Conservation (phyloP, 1,284 basidiomycete species). For the Naganishia cerealis region DNA sequence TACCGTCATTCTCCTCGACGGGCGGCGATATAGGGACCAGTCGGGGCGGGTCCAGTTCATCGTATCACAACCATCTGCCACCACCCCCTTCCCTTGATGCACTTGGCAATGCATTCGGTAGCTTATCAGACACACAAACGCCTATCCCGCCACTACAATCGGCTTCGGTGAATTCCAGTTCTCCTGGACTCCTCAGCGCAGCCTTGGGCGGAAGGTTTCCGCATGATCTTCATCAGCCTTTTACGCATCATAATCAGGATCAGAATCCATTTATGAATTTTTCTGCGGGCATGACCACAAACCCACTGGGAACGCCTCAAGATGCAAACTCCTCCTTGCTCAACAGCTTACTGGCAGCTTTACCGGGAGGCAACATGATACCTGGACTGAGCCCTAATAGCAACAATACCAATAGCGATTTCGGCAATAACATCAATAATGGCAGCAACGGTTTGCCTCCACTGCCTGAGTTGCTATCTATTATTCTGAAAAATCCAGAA, state of each 20-base stretch:
- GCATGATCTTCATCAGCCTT: conserved; percentile 22
- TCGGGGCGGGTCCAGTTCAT: neutral
- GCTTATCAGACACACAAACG: conserved; percentile 8
- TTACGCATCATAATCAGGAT: conserved; percentile 1
- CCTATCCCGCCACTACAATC: conserved; percentile 10
- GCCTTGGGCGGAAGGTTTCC: conserved; percentile 15
- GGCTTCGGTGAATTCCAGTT: neutral
- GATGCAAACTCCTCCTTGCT: conserved; percentile 16
- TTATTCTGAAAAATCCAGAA: conserved; percentile 25
- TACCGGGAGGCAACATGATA: conserved; percentile 1
- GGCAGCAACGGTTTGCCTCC: conserved; percentile 15
- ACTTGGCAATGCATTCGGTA: neutral
- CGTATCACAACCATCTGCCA: conserved; percentile 7
- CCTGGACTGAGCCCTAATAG: neutral
- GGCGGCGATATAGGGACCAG: conserved; percentile 5
- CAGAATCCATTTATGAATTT: conserved; percentile 23
- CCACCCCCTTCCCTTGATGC: neutral
- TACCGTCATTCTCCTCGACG: conserved; percentile 17
- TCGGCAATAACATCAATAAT: neutral
- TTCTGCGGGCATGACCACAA: neutral
- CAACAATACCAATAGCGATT: conserved; percentile 13
- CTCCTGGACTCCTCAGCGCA: conserved; percentile 20
- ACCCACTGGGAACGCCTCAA: neutral
- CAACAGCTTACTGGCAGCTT: conserved; percentile 3
- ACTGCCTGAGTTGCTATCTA: conserved; percentile 19